Base-by-base conservation (phyloP, 192 early-diverging fungal genomes). In the Lunasporangiospora selenospora region DNA sequence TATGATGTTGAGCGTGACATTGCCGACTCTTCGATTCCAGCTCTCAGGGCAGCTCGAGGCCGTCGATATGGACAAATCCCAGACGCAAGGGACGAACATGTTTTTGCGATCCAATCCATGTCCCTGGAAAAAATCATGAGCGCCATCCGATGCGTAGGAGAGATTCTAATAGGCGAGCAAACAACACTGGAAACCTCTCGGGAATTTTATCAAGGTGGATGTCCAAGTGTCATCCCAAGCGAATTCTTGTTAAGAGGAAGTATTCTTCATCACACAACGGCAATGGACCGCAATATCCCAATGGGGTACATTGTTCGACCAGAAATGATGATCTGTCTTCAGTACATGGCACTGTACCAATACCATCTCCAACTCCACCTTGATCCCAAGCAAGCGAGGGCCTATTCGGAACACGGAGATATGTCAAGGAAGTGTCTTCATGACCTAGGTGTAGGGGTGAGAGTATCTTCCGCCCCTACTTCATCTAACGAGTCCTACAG, bases 181-280 rank as follows among this genome's bases (percentile, higher is more conserved):
- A 55, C 33, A 9, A 9, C 47, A 3, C 26, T 34, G 0, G 44
- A 50, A 2, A 16, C 32, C 18, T 47, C 29, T 24, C 24, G 34
- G 2, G 39, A 39, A 3, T 71, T 62, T 44, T 71, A 71, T 41
- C 53, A 26, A 33, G 67, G 67, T 15, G 67, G 53, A 3, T 19
- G 16, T 13, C 43, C 52, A 3, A 62, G 51, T 24, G 12, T 62
- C 3, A 62, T 62, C 30, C 67, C 59, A 24, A 40, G 26, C 18
- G 26, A 54, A n/a, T 33, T 38, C 13, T 13, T 10, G 18, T 21
- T 41, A n/a, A 18, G 9, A 12, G 29, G n/a, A 40, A 16, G 30
- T 4, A 19, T 19, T 5, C 3, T 39, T 2, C 18, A 36, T 7
- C 1, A n/a, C 2, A 4, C 39, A 2, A 46, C 13, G 1, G 15